Conservation (phyloP, 257 asterid species). For the Vinca minor region DNA sequence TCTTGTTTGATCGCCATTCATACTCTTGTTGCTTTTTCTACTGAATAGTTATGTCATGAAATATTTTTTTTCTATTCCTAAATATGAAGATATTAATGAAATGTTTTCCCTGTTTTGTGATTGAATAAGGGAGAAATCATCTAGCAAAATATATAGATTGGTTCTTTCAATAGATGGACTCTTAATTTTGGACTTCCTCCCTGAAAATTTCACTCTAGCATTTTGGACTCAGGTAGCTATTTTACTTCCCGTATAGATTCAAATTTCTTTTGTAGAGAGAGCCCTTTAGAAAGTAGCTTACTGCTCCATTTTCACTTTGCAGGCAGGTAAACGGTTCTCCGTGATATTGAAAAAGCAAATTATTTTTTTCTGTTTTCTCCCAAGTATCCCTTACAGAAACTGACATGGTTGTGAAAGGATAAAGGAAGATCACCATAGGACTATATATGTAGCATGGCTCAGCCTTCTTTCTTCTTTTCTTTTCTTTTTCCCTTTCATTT, state of each 20-base stretch:
- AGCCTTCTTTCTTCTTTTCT: neutral
- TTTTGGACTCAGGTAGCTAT: conserved; percentile 8
- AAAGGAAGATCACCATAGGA: conserved; percentile 11
- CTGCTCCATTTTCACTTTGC: conserved; percentile 67
- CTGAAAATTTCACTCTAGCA: neutral
- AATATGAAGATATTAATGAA: neutral
- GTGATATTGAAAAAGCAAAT: conserved; percentile 31
- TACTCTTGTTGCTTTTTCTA: neutral
- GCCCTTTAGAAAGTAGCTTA: conserved; percentile 50
- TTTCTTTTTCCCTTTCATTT: neutral
- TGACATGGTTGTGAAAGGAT: conserved; percentile 12
- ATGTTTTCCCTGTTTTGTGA: neutral
- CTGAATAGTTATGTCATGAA: conserved; percentile 26
- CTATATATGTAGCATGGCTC: neutral
- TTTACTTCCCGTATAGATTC: conserved; percentile 13
- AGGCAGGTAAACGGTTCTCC: conserved; percentile 55
- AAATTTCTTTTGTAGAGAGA: conserved; percentile 13
- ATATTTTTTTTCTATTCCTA: conserved; percentile 6
- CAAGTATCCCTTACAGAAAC: conserved; percentile 19
- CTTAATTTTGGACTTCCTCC: conserved; percentile 4
- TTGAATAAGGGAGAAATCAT: conserved; percentile 1
- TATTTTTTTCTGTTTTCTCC: conserved; percentile 23
- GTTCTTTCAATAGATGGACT: conserved; percentile 3
- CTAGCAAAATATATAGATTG: neutral
- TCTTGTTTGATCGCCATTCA: neutral